Percentiles rank a stretch among this genome's conserved stretches.
Conservation (phyloP, 768 basidiomycete species). For the Obba rivulosa region DNA sequence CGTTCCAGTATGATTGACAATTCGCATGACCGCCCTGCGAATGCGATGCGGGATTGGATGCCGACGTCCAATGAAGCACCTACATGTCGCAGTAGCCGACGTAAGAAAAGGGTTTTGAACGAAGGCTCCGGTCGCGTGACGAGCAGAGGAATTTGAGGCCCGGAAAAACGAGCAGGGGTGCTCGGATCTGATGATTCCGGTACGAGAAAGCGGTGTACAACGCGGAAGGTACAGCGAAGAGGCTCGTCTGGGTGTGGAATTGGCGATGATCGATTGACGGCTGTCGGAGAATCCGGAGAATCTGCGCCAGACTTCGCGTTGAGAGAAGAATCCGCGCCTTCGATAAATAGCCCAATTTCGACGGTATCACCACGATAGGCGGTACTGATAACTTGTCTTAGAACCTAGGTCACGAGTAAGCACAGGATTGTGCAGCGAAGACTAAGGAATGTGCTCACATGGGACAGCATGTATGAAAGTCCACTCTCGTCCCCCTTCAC, state of each 20-base stretch:
- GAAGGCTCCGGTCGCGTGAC: slow-evolving; percentile 30
- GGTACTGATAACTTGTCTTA: slow-evolving; percentile 75
- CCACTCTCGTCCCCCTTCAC: slow-evolving; percentile 85
- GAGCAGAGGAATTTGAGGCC: background rate
- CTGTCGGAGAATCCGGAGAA: background rate
- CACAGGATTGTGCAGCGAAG: background rate
- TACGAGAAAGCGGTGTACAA: slow-evolving; percentile 42
- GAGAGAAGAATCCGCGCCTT: slow-evolving; percentile 17
- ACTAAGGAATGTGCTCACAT: slow-evolving; percentile 52
- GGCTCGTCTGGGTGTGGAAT: slow-evolving; percentile 28
- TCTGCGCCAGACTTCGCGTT: slow-evolving; percentile 3
- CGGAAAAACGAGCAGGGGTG: slow-evolving; percentile 2
- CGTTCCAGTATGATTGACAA: slow-evolving; percentile 59
- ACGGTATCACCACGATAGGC: slow-evolving; percentile 74
- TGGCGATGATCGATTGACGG: slow-evolving; percentile 10
- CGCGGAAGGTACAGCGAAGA: slow-evolving; percentile 54
- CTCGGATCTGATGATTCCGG: slow-evolving; percentile 5
- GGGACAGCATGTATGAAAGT: slow-evolving; percentile 72
- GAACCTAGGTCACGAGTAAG: slow-evolving; percentile 45
- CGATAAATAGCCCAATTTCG: slow-evolving; percentile 74
- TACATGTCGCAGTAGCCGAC: slow-evolving; percentile 54
- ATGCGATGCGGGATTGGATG: slow-evolving; percentile 36
- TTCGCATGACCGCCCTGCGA: slow-evolving; percentile 56
- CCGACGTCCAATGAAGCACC: slow-evolving; percentile 38
- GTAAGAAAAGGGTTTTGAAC: slow-evolving; percentile 51